Conservation (phyloP, 2,329 filamentous ascomycete genomes). For the Colletotrichum ledebouriae region DNA sequence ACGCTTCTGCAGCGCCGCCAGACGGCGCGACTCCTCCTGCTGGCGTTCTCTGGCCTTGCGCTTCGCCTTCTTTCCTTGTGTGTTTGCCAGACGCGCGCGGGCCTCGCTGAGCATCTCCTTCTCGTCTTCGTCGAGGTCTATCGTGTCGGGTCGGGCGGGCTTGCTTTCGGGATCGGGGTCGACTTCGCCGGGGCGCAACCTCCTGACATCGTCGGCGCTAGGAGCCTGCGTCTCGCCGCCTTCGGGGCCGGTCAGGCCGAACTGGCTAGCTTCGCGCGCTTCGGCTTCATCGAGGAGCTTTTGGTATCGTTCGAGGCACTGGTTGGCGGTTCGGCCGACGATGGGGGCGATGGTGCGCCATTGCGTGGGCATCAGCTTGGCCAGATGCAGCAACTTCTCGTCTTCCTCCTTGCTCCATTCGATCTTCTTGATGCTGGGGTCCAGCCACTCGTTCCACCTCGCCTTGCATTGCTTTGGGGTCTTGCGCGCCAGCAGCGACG, state of each 20-base stretch:
- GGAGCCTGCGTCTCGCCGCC: slow-evolving; percentile 90
- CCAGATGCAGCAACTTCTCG: slow-evolving; percentile 94
- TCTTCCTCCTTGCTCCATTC: slow-evolving; percentile 99
- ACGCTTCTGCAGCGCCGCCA: slow-evolving; percentile 93
- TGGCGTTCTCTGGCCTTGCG: slow-evolving; percentile 95
- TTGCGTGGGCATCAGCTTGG: slow-evolving; percentile 98
- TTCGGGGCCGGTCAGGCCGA: slow-evolving; percentile 87
- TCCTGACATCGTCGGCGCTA: slow-evolving; percentile 91
- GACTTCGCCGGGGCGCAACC: slow-evolving; percentile 89
- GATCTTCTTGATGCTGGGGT: slow-evolving; percentile 97
- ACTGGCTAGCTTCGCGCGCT: slow-evolving; percentile 84
- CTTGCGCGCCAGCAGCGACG: slow-evolving; percentile 95
- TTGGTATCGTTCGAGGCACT: slow-evolving; percentile 97
- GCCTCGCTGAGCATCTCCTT: slow-evolving; percentile 99
- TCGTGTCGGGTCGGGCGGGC: slow-evolving; percentile 93
- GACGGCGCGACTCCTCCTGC: slow-evolving; percentile 90
- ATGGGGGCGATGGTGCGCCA: slow-evolving; percentile 99
- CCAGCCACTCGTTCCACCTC: slow-evolving; percentile 97
- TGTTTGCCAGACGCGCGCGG: slow-evolving; percentile 94
- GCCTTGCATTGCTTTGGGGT: slow-evolving; percentile 99
- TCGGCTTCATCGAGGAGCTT: slow-evolving; percentile 97
- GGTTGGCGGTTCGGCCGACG: slow-evolving; percentile 94
- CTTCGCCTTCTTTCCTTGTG: slow-evolving; percentile 99
- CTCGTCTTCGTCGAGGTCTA: slow-evolving; percentile 98
- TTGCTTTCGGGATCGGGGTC: slow-evolving; percentile 98